Evolutionary conservation across 768 basidiomycete genomes (phyloP), one percentile per base, ranked within the genome.

Genomic region (Lanmaoa pseudosensibilis): DNA sequence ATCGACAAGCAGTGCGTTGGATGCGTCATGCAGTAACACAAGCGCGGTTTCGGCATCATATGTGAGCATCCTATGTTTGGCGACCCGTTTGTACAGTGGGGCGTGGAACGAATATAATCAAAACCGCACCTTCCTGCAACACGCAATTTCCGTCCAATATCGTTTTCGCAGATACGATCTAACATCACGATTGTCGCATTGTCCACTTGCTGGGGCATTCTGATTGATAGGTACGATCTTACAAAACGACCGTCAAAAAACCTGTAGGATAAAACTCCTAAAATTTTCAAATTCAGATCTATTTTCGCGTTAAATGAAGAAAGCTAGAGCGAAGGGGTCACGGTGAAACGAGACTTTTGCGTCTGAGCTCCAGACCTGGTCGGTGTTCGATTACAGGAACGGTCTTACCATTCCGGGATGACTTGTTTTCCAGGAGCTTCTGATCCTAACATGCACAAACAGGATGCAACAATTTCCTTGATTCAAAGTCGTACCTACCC

Each of bases 1-100:
- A 64, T 89, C 85, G 9, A 88, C 80, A 11, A 86, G 71, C 46
- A 88, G 63, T 34, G 75, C 83, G n/a, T 69, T 68, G 13, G 76
- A 75, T 46, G 74, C 75, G 59, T 83, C 82, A n/a, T 79, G 61
- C 33, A 89, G 67, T 21, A 83, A 55, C 15, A 81, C 70, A 15
- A 80, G 67, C 4, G 78, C 78, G 38, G 77, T 78, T 10, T 68
- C 62, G 15, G 74, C 71, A 57, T 87, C 84, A 65, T 86, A 85
- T 32, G 78, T 74, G 36, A 86, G 75, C 59, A 87, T 74, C 63
- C 87, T 89, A 63, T 41, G 45, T 54, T 45, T 53, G 53, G 37
- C 30, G 55, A 19, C 58, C 50, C 58, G 44, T 54, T 43, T 43
- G 43, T 45, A 47, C 40, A 48, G 58, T 40, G 55, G 57, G 50